Conservation (phyloP, 129 eudicot species). For the Chrysanthemum lavandulifolium region DNA sequence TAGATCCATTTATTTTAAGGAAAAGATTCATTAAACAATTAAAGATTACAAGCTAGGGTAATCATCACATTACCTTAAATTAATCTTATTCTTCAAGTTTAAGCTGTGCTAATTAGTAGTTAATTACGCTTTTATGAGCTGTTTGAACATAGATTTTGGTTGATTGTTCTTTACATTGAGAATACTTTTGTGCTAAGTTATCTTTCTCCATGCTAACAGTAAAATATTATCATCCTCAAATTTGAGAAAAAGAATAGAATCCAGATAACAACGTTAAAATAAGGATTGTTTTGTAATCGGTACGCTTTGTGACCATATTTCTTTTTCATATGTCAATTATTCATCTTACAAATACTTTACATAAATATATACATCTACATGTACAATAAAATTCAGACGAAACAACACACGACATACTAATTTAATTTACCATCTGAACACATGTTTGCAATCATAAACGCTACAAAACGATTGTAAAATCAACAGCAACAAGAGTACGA, state of each 20-base stretch:
- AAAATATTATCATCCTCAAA: constrained; percentile 14
- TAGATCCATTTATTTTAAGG: not conserved
- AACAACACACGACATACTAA: constrained; percentile 3
- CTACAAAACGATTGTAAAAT: constrained; percentile 15
- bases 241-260: constrained; percentile 15
- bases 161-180: constrained; percentile 20
- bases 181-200: constrained; percentile 24
- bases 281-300: not conserved
- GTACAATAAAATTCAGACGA: too few species aligned
- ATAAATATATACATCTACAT: too few species aligned
- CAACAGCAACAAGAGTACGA: constrained; percentile 12
- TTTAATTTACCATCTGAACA: not conserved
- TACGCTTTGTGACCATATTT: not conserved
- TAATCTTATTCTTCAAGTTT: constrained; percentile 13
- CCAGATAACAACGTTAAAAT: not conserved
- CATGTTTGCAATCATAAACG: constrained; percentile 12
- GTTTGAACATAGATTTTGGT: constrained; percentile 13
- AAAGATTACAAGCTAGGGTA: constrained; percentile 5
- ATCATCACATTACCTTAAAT: constrained; percentile 5
- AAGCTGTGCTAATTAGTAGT: constrained; percentile 14
- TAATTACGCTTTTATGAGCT: constrained; percentile 6
- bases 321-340: not conserved
- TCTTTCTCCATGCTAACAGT: constrained; percentile 13
- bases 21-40: not conserved
- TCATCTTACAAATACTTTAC: too few species aligned